These are phyloP conservation scores for Xylaria bambusicola DNA, from an alignment of 495 filamentous ascomycete species.

Conservation along the genomic window DNA sequence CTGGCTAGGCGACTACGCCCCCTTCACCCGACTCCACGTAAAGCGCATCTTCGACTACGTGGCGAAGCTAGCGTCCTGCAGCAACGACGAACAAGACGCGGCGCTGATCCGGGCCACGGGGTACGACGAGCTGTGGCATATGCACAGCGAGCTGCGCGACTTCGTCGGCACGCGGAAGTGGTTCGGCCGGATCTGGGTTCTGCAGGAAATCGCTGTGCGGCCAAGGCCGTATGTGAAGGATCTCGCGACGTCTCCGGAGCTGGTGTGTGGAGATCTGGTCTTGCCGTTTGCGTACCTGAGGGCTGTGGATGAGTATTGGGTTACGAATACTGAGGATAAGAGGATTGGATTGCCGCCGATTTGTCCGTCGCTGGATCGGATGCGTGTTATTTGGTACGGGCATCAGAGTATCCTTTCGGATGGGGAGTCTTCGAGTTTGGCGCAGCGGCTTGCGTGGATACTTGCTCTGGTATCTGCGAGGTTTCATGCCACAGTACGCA, in stretches of 20 bases:
- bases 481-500: background rate
- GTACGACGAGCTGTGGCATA: background rate
- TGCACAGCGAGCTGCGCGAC: background rate
- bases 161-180: background rate
- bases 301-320: background rate
- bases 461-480: background rate
- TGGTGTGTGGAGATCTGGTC: background rate
- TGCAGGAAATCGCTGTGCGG: constrained; percentile 1
- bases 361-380: background rate
- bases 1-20: constrained; percentile 13
- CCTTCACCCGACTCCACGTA: background rate
- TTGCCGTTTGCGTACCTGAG: background rate
- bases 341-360: background rate
- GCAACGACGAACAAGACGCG: background rate
- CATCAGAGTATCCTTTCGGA: background rate
- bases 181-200: background rate
- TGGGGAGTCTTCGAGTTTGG: background rate
- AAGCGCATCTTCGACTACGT: background rate
- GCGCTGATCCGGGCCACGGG: background rate
- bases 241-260: background rate
- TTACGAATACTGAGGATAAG: background rate
- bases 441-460: background rate
- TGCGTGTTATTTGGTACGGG: background rate
- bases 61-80: background rate
- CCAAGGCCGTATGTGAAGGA: background rate